Conservation (phyloP, 208 protist genomes). For the Leishmania guyanensis region DNA sequence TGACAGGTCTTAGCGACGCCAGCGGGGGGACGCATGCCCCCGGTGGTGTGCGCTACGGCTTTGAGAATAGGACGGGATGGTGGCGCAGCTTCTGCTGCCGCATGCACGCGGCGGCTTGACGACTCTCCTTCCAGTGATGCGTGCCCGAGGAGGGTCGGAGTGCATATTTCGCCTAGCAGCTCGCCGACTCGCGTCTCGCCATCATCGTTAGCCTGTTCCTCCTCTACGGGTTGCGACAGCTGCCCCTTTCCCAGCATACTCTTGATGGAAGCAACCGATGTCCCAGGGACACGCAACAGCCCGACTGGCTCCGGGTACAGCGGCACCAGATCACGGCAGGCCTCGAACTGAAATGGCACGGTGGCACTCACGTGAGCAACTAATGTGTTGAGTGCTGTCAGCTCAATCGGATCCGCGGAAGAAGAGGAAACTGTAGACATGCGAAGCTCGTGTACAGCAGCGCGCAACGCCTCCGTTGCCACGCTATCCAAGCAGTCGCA, state of each 20-base stretch:
- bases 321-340: constrained; percentile 11
- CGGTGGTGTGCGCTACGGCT: too few species aligned
- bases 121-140: neutral
- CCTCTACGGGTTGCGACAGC: neutral
- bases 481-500: constrained; percentile 15
- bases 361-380: constrained; percentile 16
- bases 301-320: constrained; percentile 26
- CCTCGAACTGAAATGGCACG: constrained; percentile 29
- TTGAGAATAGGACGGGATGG: neutral
- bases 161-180: constrained; percentile 14
- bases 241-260: neutral
- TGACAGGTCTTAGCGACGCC: neutral
- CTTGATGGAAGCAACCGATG: neutral
- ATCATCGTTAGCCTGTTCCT: constrained; percentile 3
- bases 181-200: constrained; percentile 12
- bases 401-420: neutral
- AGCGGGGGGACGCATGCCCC: neutral
- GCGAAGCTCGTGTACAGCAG: constrained; percentile 12
- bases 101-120: neutral
- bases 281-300: constrained; percentile 5
- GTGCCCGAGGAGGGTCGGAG: neutral
- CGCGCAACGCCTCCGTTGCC: constrained; percentile 18
- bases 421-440: neutral
- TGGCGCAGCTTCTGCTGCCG: neutral
- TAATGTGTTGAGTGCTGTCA: constrained; percentile 4